Base-by-base conservation (phyloP, 2,329 filamentous ascomycete species). In the Nemania sp. region DNA sequence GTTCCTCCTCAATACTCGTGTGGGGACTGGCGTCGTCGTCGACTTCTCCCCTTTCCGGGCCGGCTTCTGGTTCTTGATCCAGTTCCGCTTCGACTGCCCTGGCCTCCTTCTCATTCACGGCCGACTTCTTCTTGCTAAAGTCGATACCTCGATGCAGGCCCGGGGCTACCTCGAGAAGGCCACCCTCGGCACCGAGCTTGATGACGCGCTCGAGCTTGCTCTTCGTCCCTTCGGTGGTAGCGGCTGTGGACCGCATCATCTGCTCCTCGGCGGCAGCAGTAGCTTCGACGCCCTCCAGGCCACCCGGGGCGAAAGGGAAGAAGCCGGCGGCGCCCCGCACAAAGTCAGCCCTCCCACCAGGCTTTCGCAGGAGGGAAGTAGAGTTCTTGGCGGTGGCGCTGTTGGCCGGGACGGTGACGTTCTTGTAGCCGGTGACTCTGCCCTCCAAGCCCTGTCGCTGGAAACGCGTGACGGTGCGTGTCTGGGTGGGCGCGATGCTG, bases 311-410 rank as follows among this genome's bases (percentile, higher is more conserved):
- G 76, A 98, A 97, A 0, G 94, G 94, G 61, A 97, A 96, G 78
- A 96, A 97, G 0, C 94, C 94, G 7, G 93, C 92, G 37, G 90
- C 93, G 13, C 95, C 95, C 63, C 94, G 85, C 12, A 98, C 93
- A 75, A 98, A 97, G 51, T 98, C 93, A 32, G 91, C 91, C 64
- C 91, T 86, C 59, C 87, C 88, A 13, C 91, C 94, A 3, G 94
- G 94, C 72, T 96, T 96, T 47, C 95, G 86, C 15, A 90, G 80
- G 42, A 97, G 81, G 5, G 92, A 97, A 0, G 93, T 98, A 2
- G 92, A 97, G 72, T 96, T 97, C 78, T 97, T 99, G 49, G 92
- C 94, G 15, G 91, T 97, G 15, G 90, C 91, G 69, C 90, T 96
- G 70, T 88, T 90, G 35, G 91, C 91, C 5, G 94, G 92, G 9